phyloP scores from a whole-genome alignment of 768 basidiomycete species.

The Boletus reticulatus region DNA sequence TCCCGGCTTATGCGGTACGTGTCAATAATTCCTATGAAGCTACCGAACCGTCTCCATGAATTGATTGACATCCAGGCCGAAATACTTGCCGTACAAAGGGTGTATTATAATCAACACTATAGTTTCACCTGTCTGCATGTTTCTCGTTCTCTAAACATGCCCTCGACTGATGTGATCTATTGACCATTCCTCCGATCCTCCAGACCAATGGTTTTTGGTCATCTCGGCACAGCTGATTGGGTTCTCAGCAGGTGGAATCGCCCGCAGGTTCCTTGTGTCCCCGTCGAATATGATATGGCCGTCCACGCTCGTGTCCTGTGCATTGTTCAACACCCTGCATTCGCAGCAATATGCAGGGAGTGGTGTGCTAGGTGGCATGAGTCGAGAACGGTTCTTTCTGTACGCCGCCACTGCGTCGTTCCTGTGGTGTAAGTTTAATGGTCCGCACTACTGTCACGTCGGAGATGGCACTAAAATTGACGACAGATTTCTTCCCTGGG shows the following conservation, averaged over 20 bases:
- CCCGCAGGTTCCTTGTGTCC: conserved; percentile 69
- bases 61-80: conserved; percentile 45
- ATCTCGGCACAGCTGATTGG: conserved; percentile 77
- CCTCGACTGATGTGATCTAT: background rate
- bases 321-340: conserved; percentile 77
- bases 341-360: conserved; percentile 64
- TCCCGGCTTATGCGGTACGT: background rate
- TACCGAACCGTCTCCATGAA: background rate
- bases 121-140: conserved; percentile 51
- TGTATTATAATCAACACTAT: conserved; percentile 66
- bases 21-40: background rate
- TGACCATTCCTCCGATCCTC: background rate
- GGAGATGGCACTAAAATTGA: conserved; percentile 4
- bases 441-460: background rate
- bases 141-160: background rate
- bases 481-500: conserved; percentile 43
- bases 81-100: conserved; percentile 69
- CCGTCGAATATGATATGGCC: conserved; percentile 72
- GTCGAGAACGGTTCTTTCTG: conserved; percentile 76
- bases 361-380: conserved; percentile 59
- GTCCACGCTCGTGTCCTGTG: conserved; percentile 68
- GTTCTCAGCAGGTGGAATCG: conserved; percentile 77
- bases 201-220: conserved; percentile 79
- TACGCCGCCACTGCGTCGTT: conserved; percentile 57
- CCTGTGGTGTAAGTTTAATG: conserved; percentile 51